Evolutionary conservation across 2,329 filamentous ascomycete genomes (phyloP).

Genomic region (Fusarium torreyae): DNA sequence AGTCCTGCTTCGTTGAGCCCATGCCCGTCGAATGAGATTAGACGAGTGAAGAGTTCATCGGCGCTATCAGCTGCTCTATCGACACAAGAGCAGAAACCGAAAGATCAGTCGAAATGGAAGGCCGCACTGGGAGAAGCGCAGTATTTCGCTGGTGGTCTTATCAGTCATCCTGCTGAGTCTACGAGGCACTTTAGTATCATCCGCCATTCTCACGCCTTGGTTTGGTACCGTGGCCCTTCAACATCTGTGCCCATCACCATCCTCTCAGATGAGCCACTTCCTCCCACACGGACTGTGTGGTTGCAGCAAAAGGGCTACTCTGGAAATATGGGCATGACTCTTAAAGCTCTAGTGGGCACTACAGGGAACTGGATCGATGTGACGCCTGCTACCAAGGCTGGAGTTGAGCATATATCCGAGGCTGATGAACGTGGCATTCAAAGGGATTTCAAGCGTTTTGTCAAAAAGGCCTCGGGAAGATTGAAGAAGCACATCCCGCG

Average conservation of each 20-base stretch:
- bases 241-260: conserved; percentile 77
- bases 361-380: conserved; percentile 77
- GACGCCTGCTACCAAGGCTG: conserved; percentile 68
- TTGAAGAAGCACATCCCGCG: conserved; percentile 66
- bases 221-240: conserved; percentile 76
- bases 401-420: conserved; percentile 64
- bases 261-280: conserved; percentile 71
- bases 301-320: conserved; percentile 78
- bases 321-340: conserved; percentile 77
- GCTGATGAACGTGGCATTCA: conserved; percentile 77
- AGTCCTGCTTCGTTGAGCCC: conserved; percentile 34
- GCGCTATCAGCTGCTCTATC: conserved; percentile 42
- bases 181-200: conserved; percentile 77
- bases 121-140: conserved; percentile 70
- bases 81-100: conserved; percentile 32
- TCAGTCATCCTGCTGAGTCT: conserved; percentile 74
- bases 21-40: conserved; percentile 44
- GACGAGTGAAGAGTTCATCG: conserved; percentile 54
- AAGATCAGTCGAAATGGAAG: conserved; percentile 59
- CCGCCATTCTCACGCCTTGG: conserved; percentile 74
- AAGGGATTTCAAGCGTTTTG: conserved; percentile 75
- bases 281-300: conserved; percentile 73
- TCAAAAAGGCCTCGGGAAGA: conserved; percentile 67
- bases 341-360: conserved; percentile 74
- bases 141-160: conserved; percentile 76